These are phyloP conservation scores for Pleurostoma richardsiae DNA, from an alignment of 2,329 filamentous ascomycete species.

Conservation along the genomic window DNA sequence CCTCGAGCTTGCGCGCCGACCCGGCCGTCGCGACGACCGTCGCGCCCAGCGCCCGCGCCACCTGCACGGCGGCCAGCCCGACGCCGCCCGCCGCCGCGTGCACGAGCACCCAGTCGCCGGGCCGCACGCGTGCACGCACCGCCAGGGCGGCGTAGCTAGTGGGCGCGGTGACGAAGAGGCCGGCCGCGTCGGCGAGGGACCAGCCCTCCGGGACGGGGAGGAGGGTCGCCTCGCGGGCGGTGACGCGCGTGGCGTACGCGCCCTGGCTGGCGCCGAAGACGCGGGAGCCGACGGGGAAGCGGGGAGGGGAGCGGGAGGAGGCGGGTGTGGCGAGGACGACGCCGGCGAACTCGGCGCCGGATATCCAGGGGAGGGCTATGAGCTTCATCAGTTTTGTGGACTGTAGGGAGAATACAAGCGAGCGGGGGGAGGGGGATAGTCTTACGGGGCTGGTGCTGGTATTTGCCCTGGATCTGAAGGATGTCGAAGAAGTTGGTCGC, in stretches of 20 bases:
- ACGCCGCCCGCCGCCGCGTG: slow-evolving; percentile 92
- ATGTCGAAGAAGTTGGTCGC: slow-evolving; percentile 98
- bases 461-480: slow-evolving; percentile 91
- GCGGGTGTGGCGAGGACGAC: slow-evolving; percentile 64
- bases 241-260: slow-evolving; percentile 74
- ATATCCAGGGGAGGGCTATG: slow-evolving; percentile 74
- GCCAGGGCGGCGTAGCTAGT: slow-evolving; percentile 85
- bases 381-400: not conserved
- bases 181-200: slow-evolving; percentile 80
- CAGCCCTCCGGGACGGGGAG: slow-evolving; percentile 74
- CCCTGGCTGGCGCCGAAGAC: slow-evolving; percentile 88
- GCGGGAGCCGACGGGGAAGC: slow-evolving; percentile 71
- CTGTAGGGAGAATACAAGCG: not conserved
- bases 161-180: slow-evolving; percentile 86
- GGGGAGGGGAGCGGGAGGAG: slow-evolving; percentile 37
- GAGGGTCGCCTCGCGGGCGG: slow-evolving; percentile 60
- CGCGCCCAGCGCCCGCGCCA: slow-evolving; percentile 88
- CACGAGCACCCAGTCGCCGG: slow-evolving; percentile 81
- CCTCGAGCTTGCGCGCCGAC: slow-evolving; percentile 69
- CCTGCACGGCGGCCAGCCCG: slow-evolving; percentile 83
- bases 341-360: slow-evolving; percentile 84
- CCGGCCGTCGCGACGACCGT: slow-evolving; percentile 92
- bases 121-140: slow-evolving; percentile 67
- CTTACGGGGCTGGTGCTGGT: slow-evolving; percentile 78
- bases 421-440: not conserved